phyloP scores from a whole-genome alignment of 257 asterid genomes.

The Gentiana dahurica region DNA sequence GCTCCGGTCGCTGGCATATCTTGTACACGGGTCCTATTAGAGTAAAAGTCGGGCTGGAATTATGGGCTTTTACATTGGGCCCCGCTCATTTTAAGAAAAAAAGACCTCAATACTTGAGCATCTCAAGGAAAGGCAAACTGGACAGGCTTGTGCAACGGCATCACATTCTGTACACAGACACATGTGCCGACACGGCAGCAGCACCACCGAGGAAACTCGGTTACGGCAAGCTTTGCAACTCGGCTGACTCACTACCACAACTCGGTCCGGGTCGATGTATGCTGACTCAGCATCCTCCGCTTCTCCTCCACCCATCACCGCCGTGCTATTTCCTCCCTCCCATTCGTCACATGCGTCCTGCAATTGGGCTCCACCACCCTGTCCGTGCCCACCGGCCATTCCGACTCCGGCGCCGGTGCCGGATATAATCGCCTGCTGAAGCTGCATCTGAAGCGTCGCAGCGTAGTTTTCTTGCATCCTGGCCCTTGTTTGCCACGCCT shows the following conservation, averaged over 20 bases:
- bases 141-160: constrained; percentile 29
- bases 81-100: constrained; percentile 1
- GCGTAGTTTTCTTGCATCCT: constrained; percentile 29
- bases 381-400: constrained; percentile 4
- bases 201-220: constrained; percentile 29
- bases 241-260: constrained; percentile 21
- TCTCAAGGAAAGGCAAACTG: constrained; percentile 26
- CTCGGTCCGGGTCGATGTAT: constrained; percentile 41
- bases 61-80: too few species aligned
- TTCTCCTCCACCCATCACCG: constrained; percentile 14
- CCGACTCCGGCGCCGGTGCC: constrained; percentile 3
- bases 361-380: background rate
- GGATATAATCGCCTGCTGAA: constrained; percentile 25
- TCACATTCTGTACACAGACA: constrained; percentile 32
- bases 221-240: constrained; percentile 29
- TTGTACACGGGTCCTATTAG: too few species aligned
- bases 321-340: constrained; percentile 5
- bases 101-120: constrained; percentile 34
- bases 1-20: too few species aligned
- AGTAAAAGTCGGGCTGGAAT: too few species aligned
- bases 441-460: constrained; percentile 33
- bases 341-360: constrained; percentile 13
- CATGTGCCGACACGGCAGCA: constrained; percentile 43
- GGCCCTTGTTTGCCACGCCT: constrained; percentile 36
- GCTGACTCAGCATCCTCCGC: constrained; percentile 47